Evolutionary conservation across 805 yeast species (phyloP).

Genomic region (Blastobotrys mokoenaii): DNA sequence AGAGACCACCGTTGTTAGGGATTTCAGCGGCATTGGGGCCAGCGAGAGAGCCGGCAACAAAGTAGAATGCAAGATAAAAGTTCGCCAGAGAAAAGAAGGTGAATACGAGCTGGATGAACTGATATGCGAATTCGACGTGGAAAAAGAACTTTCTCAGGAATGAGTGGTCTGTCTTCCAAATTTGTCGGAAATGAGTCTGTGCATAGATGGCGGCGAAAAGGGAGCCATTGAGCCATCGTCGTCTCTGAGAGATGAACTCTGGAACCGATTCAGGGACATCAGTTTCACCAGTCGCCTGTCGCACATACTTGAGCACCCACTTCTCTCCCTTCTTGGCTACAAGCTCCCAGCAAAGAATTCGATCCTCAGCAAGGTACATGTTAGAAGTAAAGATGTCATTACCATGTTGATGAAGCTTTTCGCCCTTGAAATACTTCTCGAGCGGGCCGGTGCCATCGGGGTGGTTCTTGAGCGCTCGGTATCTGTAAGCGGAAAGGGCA

Average conservation of each 20-base stretch:
- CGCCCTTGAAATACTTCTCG: constrained; percentile 84
- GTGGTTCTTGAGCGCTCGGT: constrained; percentile 74
- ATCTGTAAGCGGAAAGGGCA: constrained; percentile 90
- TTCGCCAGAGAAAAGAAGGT: constrained; percentile 90
- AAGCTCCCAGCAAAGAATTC: constrained; percentile 93
- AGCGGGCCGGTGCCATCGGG: constrained; percentile 91
- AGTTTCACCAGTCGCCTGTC: constrained; percentile 90
- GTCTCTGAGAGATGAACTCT: constrained; percentile 92
- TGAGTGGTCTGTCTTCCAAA: constrained; percentile 87
- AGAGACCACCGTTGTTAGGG: constrained; percentile 57
- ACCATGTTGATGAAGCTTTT: constrained; percentile 45
- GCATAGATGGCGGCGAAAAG: constrained; percentile 93
- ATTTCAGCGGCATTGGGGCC: constrained; percentile 33
- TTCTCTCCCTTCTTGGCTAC: constrained; percentile 76
- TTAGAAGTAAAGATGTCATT: constrained; percentile 89
- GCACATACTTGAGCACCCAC: constrained; percentile 88
- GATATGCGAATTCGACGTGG: constrained; percentile 84
- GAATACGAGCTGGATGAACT: constrained; percentile 68
- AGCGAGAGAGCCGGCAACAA: constrained; percentile 79
- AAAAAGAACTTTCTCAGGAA: constrained; percentile 67
- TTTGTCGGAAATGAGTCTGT: constrained; percentile 72
- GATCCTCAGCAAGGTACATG: constrained; percentile 95
- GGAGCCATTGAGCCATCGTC: constrained; percentile 98
- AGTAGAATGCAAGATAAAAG: constrained; percentile 86
- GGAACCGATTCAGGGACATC: constrained; percentile 93